phyloP scores from a whole-genome alignment of 228 moss, liverwort and hornwort species.

The Sphagnum fallax region DNA sequence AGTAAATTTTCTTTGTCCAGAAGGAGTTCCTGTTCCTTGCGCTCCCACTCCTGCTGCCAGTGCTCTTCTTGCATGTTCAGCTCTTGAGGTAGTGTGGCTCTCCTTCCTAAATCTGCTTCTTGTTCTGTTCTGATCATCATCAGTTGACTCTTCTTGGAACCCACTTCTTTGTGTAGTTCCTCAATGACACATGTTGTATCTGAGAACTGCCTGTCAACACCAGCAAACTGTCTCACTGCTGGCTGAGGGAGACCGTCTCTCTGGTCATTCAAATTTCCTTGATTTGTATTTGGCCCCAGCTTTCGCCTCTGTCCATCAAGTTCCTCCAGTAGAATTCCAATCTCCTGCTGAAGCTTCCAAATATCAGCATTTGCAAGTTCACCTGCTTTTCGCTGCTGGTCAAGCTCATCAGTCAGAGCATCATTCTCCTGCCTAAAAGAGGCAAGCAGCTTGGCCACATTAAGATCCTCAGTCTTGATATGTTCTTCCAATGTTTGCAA shows the following conservation, averaged over 20 bases:
- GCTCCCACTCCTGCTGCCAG: slow-evolving; percentile 32
- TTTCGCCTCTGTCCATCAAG: slow-evolving; percentile 34
- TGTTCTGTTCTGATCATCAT: slow-evolving; percentile 27
- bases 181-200: slow-evolving; percentile 47
- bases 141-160: slow-evolving; percentile 33
- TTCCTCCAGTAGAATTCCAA: slow-evolving; percentile 39
- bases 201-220: slow-evolving; percentile 40
- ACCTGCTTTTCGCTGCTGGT: slow-evolving; percentile 25
- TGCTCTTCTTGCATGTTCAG: slow-evolving; percentile 33
- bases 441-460: slow-evolving; percentile 25
- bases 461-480: slow-evolving; percentile 18
- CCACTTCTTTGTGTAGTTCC: slow-evolving; percentile 40
- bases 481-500: slow-evolving; percentile 24
- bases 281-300: slow-evolving; percentile 14
- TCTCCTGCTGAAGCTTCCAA: slow-evolving; percentile 45
- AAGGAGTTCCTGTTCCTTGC: slow-evolving; percentile 35
- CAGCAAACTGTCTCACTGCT: slow-evolving; percentile 33
- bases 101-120: slow-evolving; percentile 15
- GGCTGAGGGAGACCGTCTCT: slow-evolving; percentile 25
- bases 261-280: slow-evolving; percentile 21
- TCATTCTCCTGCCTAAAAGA: slow-evolving; percentile 42
- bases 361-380: slow-evolving; percentile 25
- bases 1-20: slow-evolving; percentile 34
- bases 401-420: slow-evolving; percentile 24
- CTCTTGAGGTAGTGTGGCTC: slow-evolving; percentile 32